These are phyloP conservation scores for Bombardia bombarda DNA, from an alignment of 495 filamentous ascomycete species.

Conservation along the genomic window DNA sequence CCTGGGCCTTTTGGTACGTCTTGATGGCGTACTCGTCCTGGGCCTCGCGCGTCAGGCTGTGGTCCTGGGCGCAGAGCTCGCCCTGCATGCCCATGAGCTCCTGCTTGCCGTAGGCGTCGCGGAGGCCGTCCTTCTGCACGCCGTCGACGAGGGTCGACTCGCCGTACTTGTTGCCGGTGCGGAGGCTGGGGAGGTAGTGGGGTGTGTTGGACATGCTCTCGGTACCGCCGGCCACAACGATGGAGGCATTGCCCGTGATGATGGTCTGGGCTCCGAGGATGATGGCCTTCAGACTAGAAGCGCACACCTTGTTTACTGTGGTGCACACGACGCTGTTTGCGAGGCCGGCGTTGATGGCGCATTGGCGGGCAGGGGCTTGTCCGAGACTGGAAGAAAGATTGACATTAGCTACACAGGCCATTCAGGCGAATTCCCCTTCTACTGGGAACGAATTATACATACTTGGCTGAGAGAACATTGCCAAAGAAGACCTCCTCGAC, in stretches of 20 bases:
- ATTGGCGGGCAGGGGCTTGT: conserved; percentile 93
- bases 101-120: conserved; percentile 80
- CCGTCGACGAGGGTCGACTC: conserved; percentile 81
- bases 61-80: conserved; percentile 85
- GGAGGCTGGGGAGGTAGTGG: conserved; percentile 85
- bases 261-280: conserved; percentile 94
- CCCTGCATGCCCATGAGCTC: conserved; percentile 91
- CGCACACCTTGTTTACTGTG: conserved; percentile 98
- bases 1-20: conserved; percentile 84
- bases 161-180: conserved; percentile 83
- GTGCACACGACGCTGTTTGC: conserved; percentile 71
- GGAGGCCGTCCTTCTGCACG: conserved; percentile 84
- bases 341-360: conserved; percentile 80
- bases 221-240: conserved; percentile 85
- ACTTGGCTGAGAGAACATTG: conserved; percentile 96
- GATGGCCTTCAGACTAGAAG: conserved; percentile 86
- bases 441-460: conserved; percentile 24
- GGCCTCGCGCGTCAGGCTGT: conserved; percentile 68
- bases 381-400: conserved; percentile 60
- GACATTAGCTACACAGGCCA: conserved; percentile 1
- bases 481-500: conserved; percentile 97
- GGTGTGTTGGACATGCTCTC: conserved; percentile 98
- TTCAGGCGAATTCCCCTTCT: conserved; percentile 1
- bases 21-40: conserved; percentile 93
- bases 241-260: conserved; percentile 83